phyloP scores from a whole-genome alignment of 2,329 filamentous ascomycete genomes.

The Microsporum ferrugineum region DNA sequence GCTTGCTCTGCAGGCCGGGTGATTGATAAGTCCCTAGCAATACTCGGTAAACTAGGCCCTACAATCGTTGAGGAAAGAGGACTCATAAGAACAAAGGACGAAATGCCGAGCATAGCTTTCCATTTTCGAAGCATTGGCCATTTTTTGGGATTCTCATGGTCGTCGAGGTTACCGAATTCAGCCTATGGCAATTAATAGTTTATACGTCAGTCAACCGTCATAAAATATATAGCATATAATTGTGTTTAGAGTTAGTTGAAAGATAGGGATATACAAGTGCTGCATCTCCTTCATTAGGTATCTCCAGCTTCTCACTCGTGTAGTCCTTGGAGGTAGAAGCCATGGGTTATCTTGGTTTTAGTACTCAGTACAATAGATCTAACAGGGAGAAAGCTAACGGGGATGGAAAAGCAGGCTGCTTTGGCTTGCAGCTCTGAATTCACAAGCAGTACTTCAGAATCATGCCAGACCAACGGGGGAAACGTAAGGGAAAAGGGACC shows the following conservation, averaged over 20 bases:
- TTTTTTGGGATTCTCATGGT: constrained; percentile 40
- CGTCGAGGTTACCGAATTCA: constrained; percentile 29
- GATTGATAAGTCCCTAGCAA: constrained; percentile 46
- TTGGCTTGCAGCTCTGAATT: too few species aligned
- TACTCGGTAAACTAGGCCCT: constrained; percentile 40
- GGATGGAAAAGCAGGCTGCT: not conserved
- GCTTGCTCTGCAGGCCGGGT: constrained; percentile 34
- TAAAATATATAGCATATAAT: not conserved
- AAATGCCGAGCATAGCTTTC: constrained; percentile 44
- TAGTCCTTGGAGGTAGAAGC: not conserved
- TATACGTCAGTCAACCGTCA: constrained; percentile 9
- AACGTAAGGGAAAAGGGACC: too few species aligned
- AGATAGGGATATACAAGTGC: not conserved
- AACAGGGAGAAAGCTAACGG: not conserved
- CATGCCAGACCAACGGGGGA: too few species aligned
- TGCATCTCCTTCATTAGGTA: not conserved
- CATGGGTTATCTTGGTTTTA: not conserved
- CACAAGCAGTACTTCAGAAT: too few species aligned
- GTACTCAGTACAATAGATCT: not conserved
- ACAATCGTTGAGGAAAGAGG: constrained; percentile 54
- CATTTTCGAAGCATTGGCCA: constrained; percentile 48
- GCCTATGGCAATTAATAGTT: constrained; percentile 32
- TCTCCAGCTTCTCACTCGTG: not conserved
- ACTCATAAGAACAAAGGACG: constrained; percentile 50
- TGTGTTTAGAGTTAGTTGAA: not conserved